Conservation (phyloP, 2,329 filamentous ascomycete species). For the Aschersonia sp. region DNA sequence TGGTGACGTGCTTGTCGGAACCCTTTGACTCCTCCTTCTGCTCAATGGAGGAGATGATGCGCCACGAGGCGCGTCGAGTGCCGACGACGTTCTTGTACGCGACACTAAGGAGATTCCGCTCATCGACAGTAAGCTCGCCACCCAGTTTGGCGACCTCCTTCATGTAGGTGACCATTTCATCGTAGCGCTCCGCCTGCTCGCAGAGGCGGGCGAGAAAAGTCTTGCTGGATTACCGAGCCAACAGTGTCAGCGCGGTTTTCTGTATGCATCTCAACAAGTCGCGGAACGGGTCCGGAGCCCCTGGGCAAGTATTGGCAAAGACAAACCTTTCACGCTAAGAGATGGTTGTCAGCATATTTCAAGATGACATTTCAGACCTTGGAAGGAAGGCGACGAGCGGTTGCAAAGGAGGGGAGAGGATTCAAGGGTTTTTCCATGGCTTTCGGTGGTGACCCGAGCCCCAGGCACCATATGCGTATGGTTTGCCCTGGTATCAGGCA, state of each 20-base stretch:
- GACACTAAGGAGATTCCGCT: conserved; percentile 96
- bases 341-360: conserved; percentile 19
- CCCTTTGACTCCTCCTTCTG: conserved; percentile 99
- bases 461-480: no score
- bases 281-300: conserved; percentile 1
- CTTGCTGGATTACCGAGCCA: conserved; percentile 50
- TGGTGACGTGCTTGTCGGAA: conserved; percentile 81
- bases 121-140: conserved; percentile 78
- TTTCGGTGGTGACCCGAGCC: no score
- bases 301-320: conserved; percentile 4
- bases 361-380: no score
- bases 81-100: conserved; percentile 99
- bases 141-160: conserved; percentile 94
- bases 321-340: conserved; percentile 55
- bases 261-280: not conserved
- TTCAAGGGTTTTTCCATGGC: conserved; percentile 1
- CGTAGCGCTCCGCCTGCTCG: conserved; percentile 99
- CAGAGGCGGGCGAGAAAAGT: conserved; percentile 99
- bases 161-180: conserved; percentile 99
- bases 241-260: conserved; percentile 11
- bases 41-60: conserved; percentile 99
- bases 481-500: not conserved
- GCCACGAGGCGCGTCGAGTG: conserved; percentile 94
- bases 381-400: not conserved
- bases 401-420: conserved; percentile 1